Conservation (phyloP, 2,329 filamentous ascomycete species). For the Claviceps cyperi region DNA sequence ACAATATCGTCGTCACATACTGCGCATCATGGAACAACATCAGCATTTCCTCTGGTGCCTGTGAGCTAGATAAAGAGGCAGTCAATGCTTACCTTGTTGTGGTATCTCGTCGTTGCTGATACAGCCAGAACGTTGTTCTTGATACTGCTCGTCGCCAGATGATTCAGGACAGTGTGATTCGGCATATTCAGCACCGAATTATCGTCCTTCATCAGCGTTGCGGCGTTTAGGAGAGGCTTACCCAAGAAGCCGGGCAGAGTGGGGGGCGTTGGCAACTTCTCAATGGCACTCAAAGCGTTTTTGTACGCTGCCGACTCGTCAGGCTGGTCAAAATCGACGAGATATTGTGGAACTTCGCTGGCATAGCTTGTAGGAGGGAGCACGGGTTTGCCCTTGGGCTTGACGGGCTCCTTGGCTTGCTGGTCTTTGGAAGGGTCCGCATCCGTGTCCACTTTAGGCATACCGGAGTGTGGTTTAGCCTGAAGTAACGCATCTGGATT, state of each 20-base stretch:
- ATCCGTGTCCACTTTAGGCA: conserved; percentile 7
- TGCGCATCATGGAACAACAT: conserved; percentile 21
- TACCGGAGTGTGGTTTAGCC: conserved; percentile 11
- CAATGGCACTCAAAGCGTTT: conserved; percentile 58
- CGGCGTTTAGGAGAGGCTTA: conserved; percentile 87
- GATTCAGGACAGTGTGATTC: conserved; percentile 93
- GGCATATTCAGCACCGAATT: conserved; percentile 94
- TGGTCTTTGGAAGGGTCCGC: conserved; percentile 4
- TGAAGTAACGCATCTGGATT: conserved; percentile 47
- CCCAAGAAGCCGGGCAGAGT: conserved; percentile 78
- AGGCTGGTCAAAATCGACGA: conserved; percentile 72
- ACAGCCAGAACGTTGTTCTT: conserved; percentile 92
- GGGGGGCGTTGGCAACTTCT: conserved; percentile 71
- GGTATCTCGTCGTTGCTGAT: conserved; percentile 93
- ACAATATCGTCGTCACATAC: conserved; percentile 97
- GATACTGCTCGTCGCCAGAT: conserved; percentile 93
- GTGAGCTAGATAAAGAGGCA: no score
- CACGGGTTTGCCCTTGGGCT: conserved; percentile 39
- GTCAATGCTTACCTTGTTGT: conserved; percentile 57
- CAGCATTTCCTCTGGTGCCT: neutral
- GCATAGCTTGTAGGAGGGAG: conserved; percentile 49
- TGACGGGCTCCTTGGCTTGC: conserved; percentile 27
- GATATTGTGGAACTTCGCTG: conserved; percentile 64
- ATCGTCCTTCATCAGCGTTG: conserved; percentile 89
- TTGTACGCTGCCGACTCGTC: conserved; percentile 65